Evolutionary conservation across 75 land plant species (phyloP).

Genomic region (Sequoia sempervirens): DNA sequence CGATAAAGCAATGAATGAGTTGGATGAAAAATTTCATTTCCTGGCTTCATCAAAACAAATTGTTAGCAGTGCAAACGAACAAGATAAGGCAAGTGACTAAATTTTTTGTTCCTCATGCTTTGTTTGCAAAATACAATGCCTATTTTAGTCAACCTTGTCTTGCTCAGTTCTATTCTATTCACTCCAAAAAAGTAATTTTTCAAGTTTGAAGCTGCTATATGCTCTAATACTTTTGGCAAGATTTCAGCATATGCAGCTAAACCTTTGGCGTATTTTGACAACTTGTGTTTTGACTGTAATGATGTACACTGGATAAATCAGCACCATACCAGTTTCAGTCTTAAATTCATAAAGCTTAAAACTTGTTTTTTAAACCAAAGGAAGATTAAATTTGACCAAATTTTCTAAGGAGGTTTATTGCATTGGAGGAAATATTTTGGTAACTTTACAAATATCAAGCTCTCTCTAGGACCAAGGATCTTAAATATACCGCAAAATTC

Average conservation of each 20-base stretch:
- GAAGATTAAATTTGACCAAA: background rate
- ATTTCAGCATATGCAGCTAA: background rate
- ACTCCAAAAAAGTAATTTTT: background rate
- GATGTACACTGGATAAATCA: background rate
- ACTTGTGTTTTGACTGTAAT: background rate
- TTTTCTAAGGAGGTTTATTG: background rate
- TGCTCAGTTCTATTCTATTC: background rate
- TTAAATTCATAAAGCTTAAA: background rate
- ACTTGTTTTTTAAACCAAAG: background rate
- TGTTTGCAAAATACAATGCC: background rate
- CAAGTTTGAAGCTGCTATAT: background rate
- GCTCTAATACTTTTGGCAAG: background rate
- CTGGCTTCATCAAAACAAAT: conserved; percentile 73
- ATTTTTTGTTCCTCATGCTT: background rate
- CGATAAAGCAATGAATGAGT: conserved; percentile 84
- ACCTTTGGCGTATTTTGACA: background rate
- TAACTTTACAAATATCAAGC: background rate
- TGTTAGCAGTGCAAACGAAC: conserved; percentile 71
- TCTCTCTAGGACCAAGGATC: background rate
- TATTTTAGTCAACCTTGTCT: background rate
- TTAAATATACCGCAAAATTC: background rate
- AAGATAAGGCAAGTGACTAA: conserved; percentile 64
- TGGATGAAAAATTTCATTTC: conserved; percentile 70
- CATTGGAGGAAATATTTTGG: background rate
- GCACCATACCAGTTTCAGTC: background rate